Base-by-base conservation (phyloP, 805 yeast genomes). In the Lachancea lanzarotensis region DNA sequence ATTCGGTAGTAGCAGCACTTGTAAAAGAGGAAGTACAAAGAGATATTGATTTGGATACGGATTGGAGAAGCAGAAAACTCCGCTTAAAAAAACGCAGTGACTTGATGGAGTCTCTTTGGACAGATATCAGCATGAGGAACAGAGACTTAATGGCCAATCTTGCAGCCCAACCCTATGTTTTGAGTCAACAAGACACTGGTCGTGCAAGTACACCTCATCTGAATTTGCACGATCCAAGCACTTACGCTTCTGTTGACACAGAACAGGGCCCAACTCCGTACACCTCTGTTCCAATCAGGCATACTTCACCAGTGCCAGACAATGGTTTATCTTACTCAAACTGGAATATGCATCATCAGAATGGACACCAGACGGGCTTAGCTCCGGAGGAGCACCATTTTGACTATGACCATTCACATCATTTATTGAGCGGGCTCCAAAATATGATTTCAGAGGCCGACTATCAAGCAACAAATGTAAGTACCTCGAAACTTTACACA, bases 381-480 rank as follows among this genome's bases (percentile, higher is more conserved):
- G 32, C 15, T 12, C 25, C 25, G 16, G 43, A 43, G n/a, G 57
- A 56, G 35, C 60, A 55, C 41, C 52, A 56, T 8, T 52, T 58
- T 35, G 66, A 59, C 25, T 60, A 60, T 33, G 66, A 59, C 26
- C 52, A 55, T 46, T 51, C 60, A 7, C 54, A 55, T 35, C 67
- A 59, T 46, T 39, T 59, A 29, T 53, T 62, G 19, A 57, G 57
- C 16, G 63, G 66, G n/a, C 45, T 64, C 25, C 59, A 59, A 48
- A 57, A 61, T 47, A 56, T 62, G 55, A 58, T 62, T 15, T 63
- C 60, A 22, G 67, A 63, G 40, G 50, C 55, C 1, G 67, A 60
- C 36, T 51, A 51, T 38, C 46, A 47, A 25, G 56, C 62, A 7
- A 59, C 56, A 17, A 53, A 53, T 11, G 53, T 57, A 12, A 61